Conservation (phyloP, 805 yeast species). For the Torulaspora quercuum region DNA sequence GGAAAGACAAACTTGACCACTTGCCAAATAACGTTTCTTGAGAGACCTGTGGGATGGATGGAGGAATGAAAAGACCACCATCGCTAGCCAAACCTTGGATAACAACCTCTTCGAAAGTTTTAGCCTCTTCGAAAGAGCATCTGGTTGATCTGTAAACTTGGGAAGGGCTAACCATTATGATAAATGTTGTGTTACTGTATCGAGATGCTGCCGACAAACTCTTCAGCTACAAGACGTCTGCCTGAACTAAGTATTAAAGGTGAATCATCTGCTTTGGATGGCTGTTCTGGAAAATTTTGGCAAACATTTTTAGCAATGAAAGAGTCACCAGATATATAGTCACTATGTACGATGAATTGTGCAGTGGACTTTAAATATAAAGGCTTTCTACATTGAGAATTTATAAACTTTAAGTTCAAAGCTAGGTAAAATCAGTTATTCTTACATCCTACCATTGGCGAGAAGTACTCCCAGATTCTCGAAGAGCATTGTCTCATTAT, state of each 20-base stretch:
- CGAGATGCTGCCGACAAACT: too few relatives aligned
- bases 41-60: conserved; percentile 64
- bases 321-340: background rate
- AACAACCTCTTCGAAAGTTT: conserved; percentile 76
- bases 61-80: conserved; percentile 93
- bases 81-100: conserved; percentile 92
- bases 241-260: too few relatives aligned
- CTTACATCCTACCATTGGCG: conserved; percentile 38
- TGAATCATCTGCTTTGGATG: conserved; percentile 11
- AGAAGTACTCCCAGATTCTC: conserved; percentile 77
- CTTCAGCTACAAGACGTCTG: too few relatives aligned
- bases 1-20: conserved; percentile 77
- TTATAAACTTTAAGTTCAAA: too few relatives aligned
- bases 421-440: too few relatives aligned
- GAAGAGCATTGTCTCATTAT: conserved; percentile 65
- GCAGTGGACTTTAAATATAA: background rate
- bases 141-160: conserved; percentile 81
- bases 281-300: conserved; percentile 11
- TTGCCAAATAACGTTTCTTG: conserved; percentile 50
- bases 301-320: too few relatives aligned
- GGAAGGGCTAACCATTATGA: conserved; percentile 37
- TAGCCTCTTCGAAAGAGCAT: conserved; percentile 47
- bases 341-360: background rate
- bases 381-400: too few relatives aligned
- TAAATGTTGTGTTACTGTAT: conserved; percentile 1